Evolutionary conservation across 495 filamentous ascomycete genomes (phyloP).

Genomic region (Talaromyces adpressus): DNA sequence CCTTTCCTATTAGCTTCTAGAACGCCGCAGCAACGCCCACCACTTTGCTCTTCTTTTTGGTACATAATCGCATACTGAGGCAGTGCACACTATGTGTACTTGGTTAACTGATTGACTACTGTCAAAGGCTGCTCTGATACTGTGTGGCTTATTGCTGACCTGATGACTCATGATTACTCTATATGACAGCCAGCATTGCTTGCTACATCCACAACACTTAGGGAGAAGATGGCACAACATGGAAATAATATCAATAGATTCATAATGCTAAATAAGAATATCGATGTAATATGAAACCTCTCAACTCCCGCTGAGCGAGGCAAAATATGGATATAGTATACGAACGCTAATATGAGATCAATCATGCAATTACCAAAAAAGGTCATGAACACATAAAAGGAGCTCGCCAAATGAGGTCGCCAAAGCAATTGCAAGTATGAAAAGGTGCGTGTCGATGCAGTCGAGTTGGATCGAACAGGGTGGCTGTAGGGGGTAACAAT

Average conservation of each 20-base stretch:
- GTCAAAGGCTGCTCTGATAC: neutral
- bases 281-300: neutral
- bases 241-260: neutral
- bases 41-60: neutral
- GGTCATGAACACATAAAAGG: slow-evolving; percentile 1
- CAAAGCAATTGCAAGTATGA: neutral
- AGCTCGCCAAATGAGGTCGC: neutral
- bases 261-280: neutral
- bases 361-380: slow-evolving; percentile 5
- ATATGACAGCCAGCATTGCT: neutral
- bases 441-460: neutral
- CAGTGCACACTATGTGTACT: neutral
- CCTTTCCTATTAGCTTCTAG: neutral
- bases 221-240: too few species aligned
- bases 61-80: neutral
- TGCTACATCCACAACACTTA: neutral
- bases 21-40: neutral
- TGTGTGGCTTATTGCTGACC: neutral
- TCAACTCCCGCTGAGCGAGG: slow-evolving; percentile 5
- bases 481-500: neutral
- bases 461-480: neutral
- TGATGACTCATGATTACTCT: slow-evolving; percentile 3
- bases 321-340: slow-evolving; percentile 3
- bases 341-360: slow-evolving; percentile 5
- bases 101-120: neutral